Evolutionary conservation across 2,329 filamentous ascomycete species (phyloP).

Genomic region (Diaporthe ampelina): DNA sequence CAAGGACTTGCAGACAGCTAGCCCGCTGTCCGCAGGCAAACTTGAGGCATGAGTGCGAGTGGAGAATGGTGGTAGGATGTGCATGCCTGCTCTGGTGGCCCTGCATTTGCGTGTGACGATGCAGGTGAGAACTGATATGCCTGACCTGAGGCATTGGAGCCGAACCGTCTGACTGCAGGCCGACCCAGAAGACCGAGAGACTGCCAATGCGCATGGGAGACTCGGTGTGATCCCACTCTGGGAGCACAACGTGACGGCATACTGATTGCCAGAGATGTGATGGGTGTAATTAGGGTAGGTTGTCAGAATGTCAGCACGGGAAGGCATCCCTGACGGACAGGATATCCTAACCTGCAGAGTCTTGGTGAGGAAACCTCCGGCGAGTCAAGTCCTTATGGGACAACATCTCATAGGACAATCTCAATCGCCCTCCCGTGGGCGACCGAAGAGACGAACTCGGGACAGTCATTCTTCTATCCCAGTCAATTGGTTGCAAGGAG

Average conservation of each 20-base stretch:
- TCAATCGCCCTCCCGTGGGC: background rate
- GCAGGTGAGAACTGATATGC: slow-evolving; percentile 30
- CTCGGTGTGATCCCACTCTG: slow-evolving; percentile 23
- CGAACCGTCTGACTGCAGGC: background rate
- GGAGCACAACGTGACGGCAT: slow-evolving; percentile 3
- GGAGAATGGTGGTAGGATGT: slow-evolving; percentile 3
- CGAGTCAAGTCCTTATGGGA: background rate
- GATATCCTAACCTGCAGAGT: background rate
- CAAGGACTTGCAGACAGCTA: slow-evolving; percentile 3
- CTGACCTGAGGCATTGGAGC: background rate
- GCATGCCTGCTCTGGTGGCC: slow-evolving; percentile 20
- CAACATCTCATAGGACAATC: background rate
- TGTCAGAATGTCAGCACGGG: slow-evolving; percentile 1
- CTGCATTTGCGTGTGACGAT: slow-evolving; percentile 11
- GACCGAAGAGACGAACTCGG: background rate
- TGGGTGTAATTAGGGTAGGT: background rate
- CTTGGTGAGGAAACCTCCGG: background rate
- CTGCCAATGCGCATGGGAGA: slow-evolving; percentile 11
- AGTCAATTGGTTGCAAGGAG: background rate
- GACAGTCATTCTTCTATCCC: background rate
- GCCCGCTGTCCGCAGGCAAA: background rate
- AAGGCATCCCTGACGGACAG: background rate
- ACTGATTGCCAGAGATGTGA: slow-evolving; percentile 1
- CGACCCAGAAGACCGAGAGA: background rate
- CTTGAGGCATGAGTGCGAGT: background rate